Conservation (phyloP, 2,329 filamentous ascomycete genomes). For the Fusarium sp. region DNA sequence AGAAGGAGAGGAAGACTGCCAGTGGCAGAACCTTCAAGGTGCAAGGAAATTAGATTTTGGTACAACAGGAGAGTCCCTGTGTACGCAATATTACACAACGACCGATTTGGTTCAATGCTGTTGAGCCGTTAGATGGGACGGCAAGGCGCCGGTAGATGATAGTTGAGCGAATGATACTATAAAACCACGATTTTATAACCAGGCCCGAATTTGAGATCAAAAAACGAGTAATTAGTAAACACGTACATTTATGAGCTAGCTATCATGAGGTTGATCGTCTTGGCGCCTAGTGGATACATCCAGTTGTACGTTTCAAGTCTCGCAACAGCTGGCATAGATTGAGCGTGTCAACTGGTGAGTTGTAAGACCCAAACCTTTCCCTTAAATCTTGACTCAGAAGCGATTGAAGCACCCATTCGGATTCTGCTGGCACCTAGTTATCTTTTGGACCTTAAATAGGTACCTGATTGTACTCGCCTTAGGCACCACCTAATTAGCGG, state of each 20-base stretch:
- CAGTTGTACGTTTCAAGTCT: not conserved
- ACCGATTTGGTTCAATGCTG: not conserved
- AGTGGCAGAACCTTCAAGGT: slow-evolving; percentile 91
- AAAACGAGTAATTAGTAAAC: not conserved
- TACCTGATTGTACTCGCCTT: slow-evolving; percentile 26
- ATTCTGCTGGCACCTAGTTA: not conserved
- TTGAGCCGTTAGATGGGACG: slow-evolving; percentile 16
- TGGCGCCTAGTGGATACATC: not conserved
- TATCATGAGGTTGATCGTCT: not conserved
- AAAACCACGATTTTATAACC: slow-evolving; percentile 32
- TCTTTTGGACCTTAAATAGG: not conserved
- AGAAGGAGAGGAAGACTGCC: slow-evolving; percentile 97
- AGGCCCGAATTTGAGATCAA: not conserved
- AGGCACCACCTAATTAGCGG: slow-evolving; percentile 44
- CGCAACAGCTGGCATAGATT: not conserved
- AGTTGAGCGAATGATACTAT: slow-evolving; percentile 43
- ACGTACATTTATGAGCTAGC: not conserved
- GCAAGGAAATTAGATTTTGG: slow-evolving; percentile 49
- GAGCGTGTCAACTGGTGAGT: not conserved
- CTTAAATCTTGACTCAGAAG: not conserved
- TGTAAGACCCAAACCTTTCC: not conserved
- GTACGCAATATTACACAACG: slow-evolving; percentile 18
- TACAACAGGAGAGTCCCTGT: slow-evolving; percentile 14
- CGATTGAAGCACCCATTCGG: not conserved
- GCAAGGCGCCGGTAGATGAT: slow-evolving; percentile 20